Evolutionary conservation across 1,284 basidiomycete species (phyloP), one percentile per base, ranked within the genome.

Genomic region (Ustilago nuda): DNA sequence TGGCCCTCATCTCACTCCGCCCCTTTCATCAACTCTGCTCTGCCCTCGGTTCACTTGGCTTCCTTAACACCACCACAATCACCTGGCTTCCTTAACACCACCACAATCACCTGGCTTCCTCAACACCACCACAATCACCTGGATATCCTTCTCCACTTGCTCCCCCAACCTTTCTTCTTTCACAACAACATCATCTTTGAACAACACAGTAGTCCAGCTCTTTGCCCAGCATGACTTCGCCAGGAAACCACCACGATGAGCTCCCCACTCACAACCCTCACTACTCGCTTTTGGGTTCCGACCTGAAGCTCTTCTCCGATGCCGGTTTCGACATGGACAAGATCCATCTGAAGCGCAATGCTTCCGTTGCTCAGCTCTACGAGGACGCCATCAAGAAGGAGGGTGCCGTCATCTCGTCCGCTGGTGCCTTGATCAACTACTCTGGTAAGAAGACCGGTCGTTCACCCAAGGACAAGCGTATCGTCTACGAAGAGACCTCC

Each of bases 361-460:
- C 95, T 8, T 91, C 96, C 45, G 92, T 95, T 62, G 94, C 96
- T 5, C 91, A 93, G 86, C 92, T 99, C 54, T 99, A 99, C 88
- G 96, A 99, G 87, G 97, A 99, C 84, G 96, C 96, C 83, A 92
- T 98, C 88, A 91, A 93, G 82, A 97, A 98, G 87, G 96, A 99
- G 87, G 95, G 96, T 76, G 96, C 96, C 82, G 93, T 98, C 88
- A 94, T 99, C 88, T 96, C 97, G 58, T 92, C 93, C 43, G 94
- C 92, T 19, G 96, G 97, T 77, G 95, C 96, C 27, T 89, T 99
- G 81, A 99, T 99, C 91, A 99, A 99, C 91, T 99, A 98, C 86
- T 98, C 95, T 17, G 96, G 96, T 53, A 99, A 98, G 90, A 99
- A 99, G 90, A 99, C 97, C 3, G 97, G 97, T 73, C 91, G 97